Evolutionary conservation across 2,329 filamentous ascomycete genomes (phyloP), one percentile per base, ranked within the genome.

Genomic region (Aquanectria penicillioides): DNA sequence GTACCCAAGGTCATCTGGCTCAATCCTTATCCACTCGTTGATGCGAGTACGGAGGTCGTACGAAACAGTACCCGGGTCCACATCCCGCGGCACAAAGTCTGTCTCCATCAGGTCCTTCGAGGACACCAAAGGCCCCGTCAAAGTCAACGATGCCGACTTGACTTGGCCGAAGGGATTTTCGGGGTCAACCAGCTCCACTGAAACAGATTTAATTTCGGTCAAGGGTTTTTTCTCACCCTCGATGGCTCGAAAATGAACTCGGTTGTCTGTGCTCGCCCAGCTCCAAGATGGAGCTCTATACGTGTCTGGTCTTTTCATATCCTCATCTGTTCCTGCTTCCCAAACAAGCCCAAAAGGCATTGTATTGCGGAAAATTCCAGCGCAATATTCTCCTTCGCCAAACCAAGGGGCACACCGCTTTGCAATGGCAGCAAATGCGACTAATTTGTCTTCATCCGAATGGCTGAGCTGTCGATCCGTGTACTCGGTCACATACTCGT

Each of bases 231-330:
- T 9, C 12, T 15, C 15, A 2, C 33, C 23, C 2, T 2, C 9
- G 4, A 34, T 12, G 37, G 18, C 3, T 13, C 22, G 2, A 43
- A n/a, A 5, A n/a, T 26, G 7, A 13, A 34, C 15, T 13, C 44
- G 23, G 13, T 3, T 13, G n/a, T 56, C 34, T 15, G 43, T 10
- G 17, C 52, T 56, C 17, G 52, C 52, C 52, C 52, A 56, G 23
- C 52, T 56, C 52, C 52, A 56, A 6, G 52, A 49, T 9, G 52
- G 52, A 11, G 52, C 52, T 13, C 52, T 43, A 25, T 48, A 56
- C 1, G n/a, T 36, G 9, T 5, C 20, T 2, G 44, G n/a, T 13
- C 26, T 11, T 15, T 6, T 22, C 17, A 5, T 40, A 11, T 12
- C 5, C 20, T 5, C 8, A 5, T 2, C 12, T 4, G 20, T 2